Base-by-base conservation (phyloP, 148 eudicot species). In the Beta vulgaris region DNA sequence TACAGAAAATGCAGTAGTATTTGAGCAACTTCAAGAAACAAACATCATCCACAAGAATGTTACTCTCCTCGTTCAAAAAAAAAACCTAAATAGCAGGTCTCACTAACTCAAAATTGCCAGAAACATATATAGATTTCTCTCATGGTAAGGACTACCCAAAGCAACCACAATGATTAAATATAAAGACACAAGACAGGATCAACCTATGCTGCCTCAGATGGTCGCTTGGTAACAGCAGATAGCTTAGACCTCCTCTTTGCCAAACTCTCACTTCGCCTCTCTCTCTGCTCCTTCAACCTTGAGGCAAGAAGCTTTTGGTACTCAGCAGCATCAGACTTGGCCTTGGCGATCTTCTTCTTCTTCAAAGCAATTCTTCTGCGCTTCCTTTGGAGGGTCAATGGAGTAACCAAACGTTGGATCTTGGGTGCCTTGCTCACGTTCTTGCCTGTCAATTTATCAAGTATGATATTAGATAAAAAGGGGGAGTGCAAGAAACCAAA, bases 351-450 rank as follows among this genome's bases (percentile, higher is more conserved):
- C 53, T 87, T 90, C 89, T 88, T 87, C 92, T 92, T 92, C 88
- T 92, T 92, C 64, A 88, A 84, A 6, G 97, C 91, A 59, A 89
- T 89, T 85, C 97, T 89, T 40, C 93, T 88, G 25, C 97, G 86
- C 89, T 91, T 91, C 88, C 97, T 89, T 75, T 91, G 97, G 43
- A 91, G 76, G 21, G 97, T 91, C 87, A 91, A 77, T 26, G 97
- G 97, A 6, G 97, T 90, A 3, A 91, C 97, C 75, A 91, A 63
- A 86, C 97, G 90, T 81, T 91, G 94, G 37, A 91, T 91, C 79
- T 91, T 89, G 7, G 97, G 97, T 37, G 97, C 97, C 77, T 91
- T 91, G 90, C 97, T 91, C 49, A 80, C 81, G 29, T 79, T 87
- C 82, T 91, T 91, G 53, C 97, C 97, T 91, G 80, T 51, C 19